Base-by-base conservation (phyloP, 208 protist genomes). In the Porcisia deanei region DNA sequence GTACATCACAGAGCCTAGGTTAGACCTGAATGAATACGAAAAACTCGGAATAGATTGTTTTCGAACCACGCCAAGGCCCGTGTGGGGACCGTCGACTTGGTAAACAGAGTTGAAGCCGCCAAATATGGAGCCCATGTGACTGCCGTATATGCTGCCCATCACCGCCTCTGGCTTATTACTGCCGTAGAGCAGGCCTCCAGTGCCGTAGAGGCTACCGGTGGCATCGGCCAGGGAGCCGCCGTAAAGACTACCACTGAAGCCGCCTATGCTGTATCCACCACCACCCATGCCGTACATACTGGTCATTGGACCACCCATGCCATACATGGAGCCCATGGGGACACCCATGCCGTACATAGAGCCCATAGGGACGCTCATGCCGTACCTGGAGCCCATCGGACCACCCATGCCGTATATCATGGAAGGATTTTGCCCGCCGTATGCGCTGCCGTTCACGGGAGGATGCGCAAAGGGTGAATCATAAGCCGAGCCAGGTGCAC, bases 91-190 rank as follows among this genome's bases (percentile, higher is more conserved):
- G 59, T 67, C 73, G 41, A 77, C 63, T 37, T 81, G 54, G 80
- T 86, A 89, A 53, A 89, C 71, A 76, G 81, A 83, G 72, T 77
- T 79, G 41, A 89, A 75, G 57, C 78, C 78, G 60, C 75, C 71
- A 59, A 75, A 75, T 65, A 75, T 76, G 71, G 45, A 64, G 49
- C 82, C 76, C 63, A n/a, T 73, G 66, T 34, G 47, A 72, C 64
- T 80, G 74, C 80, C 79, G 67, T 88, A 86, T 79, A 88, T 87
- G 77, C 82, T 86, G 68, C 85, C 78, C 67, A 85, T 82, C 64
- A 77, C 63, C 8, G 77, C 71, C 66, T 61, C 20, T n/a, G 77
- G 76, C 45, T 78, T 61, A 37, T 67, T 76, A 55, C 63, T 72
- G 53, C 82, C 84, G 63, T 88, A 91, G 49, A 91, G 67, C 59